Base-by-base conservation (phyloP, 306 rosid species). In the Oemleria cerasiformis region DNA sequence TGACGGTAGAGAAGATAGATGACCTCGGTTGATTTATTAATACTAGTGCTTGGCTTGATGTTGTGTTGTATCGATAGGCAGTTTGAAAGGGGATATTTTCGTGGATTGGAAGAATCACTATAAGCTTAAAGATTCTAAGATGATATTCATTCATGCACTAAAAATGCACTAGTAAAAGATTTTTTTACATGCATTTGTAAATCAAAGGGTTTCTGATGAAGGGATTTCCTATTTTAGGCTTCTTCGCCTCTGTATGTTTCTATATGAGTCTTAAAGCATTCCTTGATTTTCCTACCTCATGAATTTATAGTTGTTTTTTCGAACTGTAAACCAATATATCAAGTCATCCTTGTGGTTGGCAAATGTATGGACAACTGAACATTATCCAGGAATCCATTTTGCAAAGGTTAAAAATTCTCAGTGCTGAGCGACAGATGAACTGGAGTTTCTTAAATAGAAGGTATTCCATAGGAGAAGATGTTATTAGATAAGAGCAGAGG, bases 41-140 rank as follows among this genome's bases (percentile, higher is more conserved):
- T 10, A 11, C 34, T 61, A 19, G 72, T 68, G 50, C 73, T 25
- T 23, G 21, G 65, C 12, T 56, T 56, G 30, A 55, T 69, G 73
- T 4, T 42, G 34, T 43, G 51, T 64, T 43, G 38, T 41, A 63
- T 19, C 38, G 43, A 51, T 21, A 12, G 38, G 39, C 51, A 19
- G 14, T 38, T 68, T 51, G 43, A 14, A 59, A 36, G 21, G n/a
- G 41, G 34, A 13, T 59, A 14, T 55, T 20, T 55, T 19, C 7
- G 19, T 55, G 20, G 61, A 55, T 21, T 55, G 61, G 61, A 55
- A 55, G 61, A 55, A 21, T 55, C 15, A 5, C 61, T 23, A 20
- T 19, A 19, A 55, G 38, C 13, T 2, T 55, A 30, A 21, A 55
- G 15, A 55, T 55, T 34, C 19, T 21, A 21, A 55, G 38, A 55